Base-by-base conservation (phyloP, 1,284 basidiomycete species). In the Chondrostereum purpureum region DNA sequence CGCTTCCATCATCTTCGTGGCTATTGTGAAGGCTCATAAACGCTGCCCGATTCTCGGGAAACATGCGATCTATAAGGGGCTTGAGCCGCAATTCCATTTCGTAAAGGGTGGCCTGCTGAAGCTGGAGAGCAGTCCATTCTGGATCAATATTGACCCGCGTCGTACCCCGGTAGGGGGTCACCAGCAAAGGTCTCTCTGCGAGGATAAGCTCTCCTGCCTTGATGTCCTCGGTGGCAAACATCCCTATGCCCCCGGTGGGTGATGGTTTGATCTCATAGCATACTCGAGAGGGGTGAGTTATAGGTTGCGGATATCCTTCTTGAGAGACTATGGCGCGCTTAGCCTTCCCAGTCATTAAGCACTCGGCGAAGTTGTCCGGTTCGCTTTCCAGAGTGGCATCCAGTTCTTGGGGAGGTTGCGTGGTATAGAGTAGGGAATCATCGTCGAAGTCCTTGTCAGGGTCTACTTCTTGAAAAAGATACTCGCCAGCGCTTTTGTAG, bases 121-220 rank as follows among this genome's bases (percentile, higher is more conserved):
- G 13, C 39, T 51, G 45, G 13, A 35, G 47, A n/a, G 20, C 24
- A 3, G 46, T 46, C 22, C 40, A 44, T 12, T 42, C 16, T 34
- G 17, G 11, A 16, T 8, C 10, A 8, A 14, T 17, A 10, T 16
- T 16, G 36, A 38, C 16, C 10, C 36, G 8, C 8, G 36, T 31
- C 27, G n/a, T 31, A 8, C 8, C n/a, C 8, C 8, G 8, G 8
- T 18, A 14, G 2, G 51, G 52, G 4, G 43, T 17, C 12, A 66
- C 49, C 5, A 64, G 34, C 18, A 66, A 46, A 1, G 64, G 61
- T 1, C 64, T 57, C 38, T 67, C 66, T 11, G 53, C 50, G 31
- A 64, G 43, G 38, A 66, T 60, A 13, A 64, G 51, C 13, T 66
- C 62, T 12, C 60, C 61, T 20, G 46, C 39, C 20, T 56, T 46